These are phyloP conservation scores for Amaranthus cruentus DNA, from an alignment of 148 eudicot genomes.

Conservation along the genomic window DNA sequence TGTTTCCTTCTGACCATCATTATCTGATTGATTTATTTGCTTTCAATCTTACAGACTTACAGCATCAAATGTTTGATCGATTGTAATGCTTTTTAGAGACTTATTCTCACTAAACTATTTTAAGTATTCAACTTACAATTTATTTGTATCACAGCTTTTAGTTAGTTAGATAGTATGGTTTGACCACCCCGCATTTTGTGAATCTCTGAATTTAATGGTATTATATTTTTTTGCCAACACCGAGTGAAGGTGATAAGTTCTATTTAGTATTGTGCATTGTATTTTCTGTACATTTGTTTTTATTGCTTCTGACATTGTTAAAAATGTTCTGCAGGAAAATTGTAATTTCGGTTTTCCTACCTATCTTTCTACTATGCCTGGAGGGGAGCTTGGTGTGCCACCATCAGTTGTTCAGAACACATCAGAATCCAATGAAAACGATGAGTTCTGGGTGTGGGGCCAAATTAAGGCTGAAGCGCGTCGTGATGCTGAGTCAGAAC, in stretches of 20 bases:
- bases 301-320: neutral
- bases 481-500: slow-evolving; percentile 74
- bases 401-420: slow-evolving; percentile 15
- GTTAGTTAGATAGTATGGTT: neutral
- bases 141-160: neutral
- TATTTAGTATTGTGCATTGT: neutral
- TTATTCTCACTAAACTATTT: neutral
- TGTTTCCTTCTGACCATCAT: neutral
- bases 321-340: slow-evolving; percentile 7
- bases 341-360: slow-evolving; percentile 5
- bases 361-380: slow-evolving; percentile 21
- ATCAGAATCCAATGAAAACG: slow-evolving; percentile 25
- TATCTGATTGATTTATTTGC: neutral
- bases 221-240: neutral
- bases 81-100: neutral
- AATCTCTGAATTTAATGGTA: neutral
- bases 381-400: slow-evolving; percentile 14
- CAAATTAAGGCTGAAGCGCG: slow-evolving; percentile 82
- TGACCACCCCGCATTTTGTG: neutral
- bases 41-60: neutral
- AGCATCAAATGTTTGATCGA: neutral
- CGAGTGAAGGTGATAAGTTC: no score
- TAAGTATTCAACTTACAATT: neutral
- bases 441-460: slow-evolving; percentile 58
- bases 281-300: neutral